Evolutionary conservation across 2,329 filamentous ascomycete genomes (phyloP).

Genomic region (Achaetomium macrosporum): DNA sequence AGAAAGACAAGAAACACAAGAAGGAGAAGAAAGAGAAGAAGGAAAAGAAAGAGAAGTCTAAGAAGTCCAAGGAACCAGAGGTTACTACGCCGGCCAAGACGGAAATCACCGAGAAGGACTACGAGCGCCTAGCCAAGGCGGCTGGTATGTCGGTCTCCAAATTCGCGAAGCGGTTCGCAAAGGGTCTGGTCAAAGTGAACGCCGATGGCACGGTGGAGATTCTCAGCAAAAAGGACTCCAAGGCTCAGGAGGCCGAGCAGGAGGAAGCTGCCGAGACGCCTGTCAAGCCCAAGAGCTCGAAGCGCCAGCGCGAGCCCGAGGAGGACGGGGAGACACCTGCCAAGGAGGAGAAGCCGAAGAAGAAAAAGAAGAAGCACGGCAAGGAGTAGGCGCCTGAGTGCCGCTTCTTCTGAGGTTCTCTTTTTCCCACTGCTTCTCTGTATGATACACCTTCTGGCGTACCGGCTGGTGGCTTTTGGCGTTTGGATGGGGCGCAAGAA

Average conservation of each 20-base stretch:
- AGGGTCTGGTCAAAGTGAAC: conserved; percentile 64
- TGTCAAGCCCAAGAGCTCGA: conserved; percentile 45
- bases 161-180: conserved; percentile 73
- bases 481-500: conserved; percentile 21
- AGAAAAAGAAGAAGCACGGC: conserved; percentile 41
- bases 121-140: conserved; percentile 55
- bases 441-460: conserved; percentile 28
- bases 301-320: conserved; percentile 66
- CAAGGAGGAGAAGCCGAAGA: conserved; percentile 56
- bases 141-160: conserved; percentile 67
- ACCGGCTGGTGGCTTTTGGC: conserved; percentile 23
- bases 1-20: conserved; percentile 16
- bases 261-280: conserved; percentile 44
- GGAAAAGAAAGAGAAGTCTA: conserved; percentile 34
- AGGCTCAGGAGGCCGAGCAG: conserved; percentile 52
- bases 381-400: conserved; percentile 19
- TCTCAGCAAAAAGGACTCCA: conserved; percentile 69
- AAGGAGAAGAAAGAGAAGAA: conserved; percentile 32
- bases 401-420: conserved; percentile 8
- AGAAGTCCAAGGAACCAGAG: conserved; percentile 27
- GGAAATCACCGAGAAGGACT: conserved; percentile 48
- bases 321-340: conserved; percentile 58
- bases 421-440: conserved; percentile 20
- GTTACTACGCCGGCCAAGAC: conserved; percentile 31
- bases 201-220: conserved; percentile 60